phyloP scores from a whole-genome alignment of 2,329 filamentous ascomycete species.

The Gnomoniopsis smithogilvyi region DNA sequence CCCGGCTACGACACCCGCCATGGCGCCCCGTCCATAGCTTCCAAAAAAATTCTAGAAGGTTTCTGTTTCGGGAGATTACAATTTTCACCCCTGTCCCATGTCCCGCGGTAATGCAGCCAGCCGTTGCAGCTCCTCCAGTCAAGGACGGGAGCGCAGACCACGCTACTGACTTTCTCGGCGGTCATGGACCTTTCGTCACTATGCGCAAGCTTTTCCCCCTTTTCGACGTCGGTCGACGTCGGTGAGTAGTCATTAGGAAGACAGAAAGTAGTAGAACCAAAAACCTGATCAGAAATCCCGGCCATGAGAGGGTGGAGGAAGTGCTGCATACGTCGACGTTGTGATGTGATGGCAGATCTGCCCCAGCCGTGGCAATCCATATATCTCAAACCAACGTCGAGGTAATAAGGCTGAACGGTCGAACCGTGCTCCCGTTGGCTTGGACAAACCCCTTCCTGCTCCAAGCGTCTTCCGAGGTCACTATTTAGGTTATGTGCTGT shows the following conservation, averaged over 20 bases:
- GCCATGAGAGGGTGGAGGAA: background rate
- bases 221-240: background rate
- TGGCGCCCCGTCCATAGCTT: background rate
- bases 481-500: background rate
- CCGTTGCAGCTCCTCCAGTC: conserved; percentile 10
- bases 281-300: background rate
- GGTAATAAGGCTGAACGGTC: conserved; percentile 5
- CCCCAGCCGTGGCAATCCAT: background rate
- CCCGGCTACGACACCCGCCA: background rate
- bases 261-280: background rate
- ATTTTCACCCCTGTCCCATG: conserved; percentile 9
- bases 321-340: background rate
- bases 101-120: conserved; percentile 10
- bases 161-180: background rate
- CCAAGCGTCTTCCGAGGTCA: background rate
- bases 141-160: background rate
- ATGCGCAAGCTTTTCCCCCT: conserved; percentile 9
- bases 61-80: conserved; percentile 10
- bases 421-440: background rate
- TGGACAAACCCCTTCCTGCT: background rate
- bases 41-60: conserved; percentile 17
- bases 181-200: background rate
- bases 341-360: background rate
- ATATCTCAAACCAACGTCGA: background rate
- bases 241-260: background rate